phyloP scores from a whole-genome alignment of 2,329 filamentous ascomycete species.

The Aureobasidium sp. region DNA sequence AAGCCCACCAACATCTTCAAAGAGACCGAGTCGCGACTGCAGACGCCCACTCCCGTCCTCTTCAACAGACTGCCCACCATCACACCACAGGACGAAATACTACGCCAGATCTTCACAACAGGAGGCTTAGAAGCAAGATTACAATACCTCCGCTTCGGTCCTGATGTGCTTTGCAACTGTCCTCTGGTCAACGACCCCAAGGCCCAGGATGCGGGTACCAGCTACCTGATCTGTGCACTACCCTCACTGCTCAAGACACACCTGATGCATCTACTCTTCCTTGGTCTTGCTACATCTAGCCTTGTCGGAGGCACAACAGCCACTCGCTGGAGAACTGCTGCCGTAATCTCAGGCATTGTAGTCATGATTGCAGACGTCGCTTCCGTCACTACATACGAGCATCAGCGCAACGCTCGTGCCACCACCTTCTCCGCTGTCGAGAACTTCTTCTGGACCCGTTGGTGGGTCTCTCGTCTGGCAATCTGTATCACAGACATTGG shows the following conservation, averaged over 20 bases:
- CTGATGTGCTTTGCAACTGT: constrained; percentile 63
- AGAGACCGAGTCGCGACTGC: constrained; percentile 69
- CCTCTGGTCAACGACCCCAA: constrained; percentile 58
- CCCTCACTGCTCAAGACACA: constrained; percentile 70
- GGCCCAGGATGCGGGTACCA: constrained; percentile 39
- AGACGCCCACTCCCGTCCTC: constrained; percentile 75
- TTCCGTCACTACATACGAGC: constrained; percentile 55
- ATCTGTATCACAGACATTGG: constrained; percentile 58
- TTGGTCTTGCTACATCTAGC: constrained; percentile 67
- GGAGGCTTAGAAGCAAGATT: constrained; percentile 58
- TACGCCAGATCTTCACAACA: constrained; percentile 61
- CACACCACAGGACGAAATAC: constrained; percentile 51
- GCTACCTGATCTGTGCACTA: constrained; percentile 74
- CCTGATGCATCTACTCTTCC: constrained; percentile 62
- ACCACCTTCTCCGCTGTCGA: constrained; percentile 55
- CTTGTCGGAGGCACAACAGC: constrained; percentile 56
- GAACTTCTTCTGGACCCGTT: constrained; percentile 62
- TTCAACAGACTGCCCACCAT: constrained; percentile 63
- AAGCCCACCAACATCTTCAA: constrained; percentile 75
- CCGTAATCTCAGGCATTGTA: constrained; percentile 37
- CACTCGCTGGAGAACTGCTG: constrained; percentile 59
- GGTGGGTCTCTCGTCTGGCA: constrained; percentile 52
- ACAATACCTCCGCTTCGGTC: constrained; percentile 77
- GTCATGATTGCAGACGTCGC: constrained; percentile 37
- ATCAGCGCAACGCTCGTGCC: constrained; percentile 55